These are phyloP conservation scores for Ophiostoma tasmaniense DNA, from an alignment of 2,329 filamentous ascomycete species.

Conservation along the genomic window DNA sequence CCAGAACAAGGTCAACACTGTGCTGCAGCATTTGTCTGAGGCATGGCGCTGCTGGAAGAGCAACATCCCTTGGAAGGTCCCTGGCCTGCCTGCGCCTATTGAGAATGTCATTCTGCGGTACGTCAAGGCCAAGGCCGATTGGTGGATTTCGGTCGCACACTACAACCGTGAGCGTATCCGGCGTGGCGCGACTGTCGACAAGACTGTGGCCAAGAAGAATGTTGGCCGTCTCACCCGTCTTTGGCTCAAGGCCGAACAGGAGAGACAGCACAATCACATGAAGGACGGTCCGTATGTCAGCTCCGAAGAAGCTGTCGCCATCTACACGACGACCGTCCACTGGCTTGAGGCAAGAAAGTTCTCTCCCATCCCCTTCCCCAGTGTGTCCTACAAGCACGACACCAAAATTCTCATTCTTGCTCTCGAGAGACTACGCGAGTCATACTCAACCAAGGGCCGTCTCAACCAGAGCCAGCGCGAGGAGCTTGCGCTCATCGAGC, in stretches of 20 bases:
- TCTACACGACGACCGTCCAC: constrained; percentile 97
- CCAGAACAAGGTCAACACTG: constrained; percentile 98
- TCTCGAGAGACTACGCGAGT: constrained; percentile 83
- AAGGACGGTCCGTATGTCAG: constrained; percentile 98
- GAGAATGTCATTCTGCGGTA: constrained; percentile 98
- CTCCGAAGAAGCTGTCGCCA: constrained; percentile 95
- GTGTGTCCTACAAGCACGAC: constrained; percentile 98
- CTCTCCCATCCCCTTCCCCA: constrained; percentile 96
- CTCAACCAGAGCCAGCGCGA: constrained; percentile 97
- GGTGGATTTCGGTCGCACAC: constrained; percentile 99
- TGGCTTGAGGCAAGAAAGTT: constrained; percentile 98
- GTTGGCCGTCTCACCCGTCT: constrained; percentile 86
- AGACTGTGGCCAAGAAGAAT: constrained; percentile 99
- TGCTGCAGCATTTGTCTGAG: constrained; percentile 92
- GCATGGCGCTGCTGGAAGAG: constrained; percentile 99
- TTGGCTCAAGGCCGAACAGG: constrained; percentile 97
- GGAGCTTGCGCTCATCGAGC: constrained; percentile 91
- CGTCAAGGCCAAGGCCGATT: constrained; percentile 98
- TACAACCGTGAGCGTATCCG: constrained; percentile 98
- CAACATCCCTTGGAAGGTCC: constrained; percentile 99
- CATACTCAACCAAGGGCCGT: constrained; percentile 94
- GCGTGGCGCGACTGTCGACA: constrained; percentile 93
- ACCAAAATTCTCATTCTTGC: constrained; percentile 97
- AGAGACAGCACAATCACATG: constrained; percentile 98
- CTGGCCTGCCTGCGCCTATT: constrained; percentile 88